Conservation (phyloP, 73 alveolate genomes). For the Effrenium voratum region DNA sequence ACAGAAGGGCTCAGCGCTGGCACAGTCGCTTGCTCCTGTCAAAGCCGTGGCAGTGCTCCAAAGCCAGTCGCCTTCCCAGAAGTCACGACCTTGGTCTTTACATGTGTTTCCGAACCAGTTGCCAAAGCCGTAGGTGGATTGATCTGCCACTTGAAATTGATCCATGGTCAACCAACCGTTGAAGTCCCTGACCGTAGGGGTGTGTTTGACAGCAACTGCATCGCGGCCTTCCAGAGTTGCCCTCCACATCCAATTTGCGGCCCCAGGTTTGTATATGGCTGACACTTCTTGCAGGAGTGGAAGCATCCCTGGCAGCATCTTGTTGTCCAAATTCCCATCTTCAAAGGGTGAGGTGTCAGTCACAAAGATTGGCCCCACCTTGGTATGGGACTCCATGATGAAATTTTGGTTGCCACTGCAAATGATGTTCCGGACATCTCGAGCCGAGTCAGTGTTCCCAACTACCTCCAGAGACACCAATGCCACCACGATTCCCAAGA, state of each 20-base stretch:
- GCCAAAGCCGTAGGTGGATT: conserved; percentile 48
- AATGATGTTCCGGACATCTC: conserved; percentile 29
- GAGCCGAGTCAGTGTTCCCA: neutral
- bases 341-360: conserved; percentile 44
- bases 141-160: conserved; percentile 36
- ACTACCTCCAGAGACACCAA: conserved; percentile 7
- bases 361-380: conserved; percentile 55
- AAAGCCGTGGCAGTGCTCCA: conserved; percentile 65
- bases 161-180: conserved; percentile 48
- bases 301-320: conserved; percentile 52
- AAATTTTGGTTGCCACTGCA: conserved; percentile 65
- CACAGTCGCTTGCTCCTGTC: conserved; percentile 39
- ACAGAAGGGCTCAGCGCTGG: conserved; percentile 30
- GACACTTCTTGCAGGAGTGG: conserved; percentile 1
- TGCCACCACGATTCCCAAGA: neutral
- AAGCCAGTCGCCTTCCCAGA: conserved; percentile 82
- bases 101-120: conserved; percentile 57
- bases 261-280: neutral
- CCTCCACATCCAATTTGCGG: conserved; percentile 63
- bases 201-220: conserved; percentile 42
- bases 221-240: neutral
- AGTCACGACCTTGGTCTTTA: conserved; percentile 30
- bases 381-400: conserved; percentile 53
- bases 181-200: conserved; percentile 33
- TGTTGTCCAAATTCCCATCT: conserved; percentile 41